These are phyloP conservation scores for Erodium trifolium DNA, from an alignment of 441 rosid species.

Conservation along the genomic window DNA sequence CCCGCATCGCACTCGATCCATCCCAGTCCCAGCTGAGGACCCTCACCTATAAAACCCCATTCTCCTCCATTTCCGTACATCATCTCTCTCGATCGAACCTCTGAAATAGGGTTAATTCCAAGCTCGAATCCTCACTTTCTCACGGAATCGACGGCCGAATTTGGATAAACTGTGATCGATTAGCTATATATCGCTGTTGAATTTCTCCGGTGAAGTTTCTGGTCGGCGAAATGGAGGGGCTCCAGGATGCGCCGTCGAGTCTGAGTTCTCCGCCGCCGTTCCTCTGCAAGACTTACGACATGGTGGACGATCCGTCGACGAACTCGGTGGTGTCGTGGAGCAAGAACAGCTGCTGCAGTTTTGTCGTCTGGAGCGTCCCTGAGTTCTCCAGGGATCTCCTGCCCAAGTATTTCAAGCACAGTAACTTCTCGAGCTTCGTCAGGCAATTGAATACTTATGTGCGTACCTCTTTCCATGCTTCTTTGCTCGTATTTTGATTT, in stretches of 20 bases:
- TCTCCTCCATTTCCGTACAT: too few species aligned
- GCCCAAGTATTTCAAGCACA: slow-evolving; percentile 57
- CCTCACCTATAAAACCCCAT: too few species aligned
- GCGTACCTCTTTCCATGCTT: slow-evolving; percentile 18
- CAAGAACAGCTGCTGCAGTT: slow-evolving; percentile 37
- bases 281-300: slow-evolving; percentile 46
- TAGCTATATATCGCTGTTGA: too few species aligned
- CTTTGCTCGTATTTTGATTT: background rate
- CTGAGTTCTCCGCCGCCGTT: slow-evolving; percentile 43
- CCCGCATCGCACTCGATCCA: too few species aligned
- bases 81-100: too few species aligned
- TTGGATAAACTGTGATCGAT: too few species aligned
- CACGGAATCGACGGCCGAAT: too few species aligned
- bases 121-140: too few species aligned
- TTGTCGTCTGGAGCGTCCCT: slow-evolving; percentile 50
- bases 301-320: slow-evolving; percentile 43
- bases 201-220: background rate
- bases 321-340: slow-evolving; percentile 49
- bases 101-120: too few species aligned
- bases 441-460: slow-evolving; percentile 66
- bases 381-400: slow-evolving; percentile 40
- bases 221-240: background rate
- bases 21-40: too few species aligned
- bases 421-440: slow-evolving; percentile 63
- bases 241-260: background rate